phyloP scores from a whole-genome alignment of 2,329 filamentous ascomycete species.

The Aspergillus novoparasiticus region DNA sequence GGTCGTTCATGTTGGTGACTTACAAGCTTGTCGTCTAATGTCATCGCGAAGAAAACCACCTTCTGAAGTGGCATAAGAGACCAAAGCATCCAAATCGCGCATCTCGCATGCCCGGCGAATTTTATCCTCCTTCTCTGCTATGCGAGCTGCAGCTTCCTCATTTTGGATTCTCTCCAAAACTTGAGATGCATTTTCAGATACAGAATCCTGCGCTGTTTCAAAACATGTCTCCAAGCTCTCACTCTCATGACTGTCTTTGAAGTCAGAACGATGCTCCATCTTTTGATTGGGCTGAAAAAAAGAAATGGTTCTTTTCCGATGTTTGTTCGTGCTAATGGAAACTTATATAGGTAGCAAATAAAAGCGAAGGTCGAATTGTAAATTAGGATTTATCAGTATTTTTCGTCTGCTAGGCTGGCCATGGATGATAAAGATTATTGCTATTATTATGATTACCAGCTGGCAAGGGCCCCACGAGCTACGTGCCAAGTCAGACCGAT shows the following conservation, averaged over 20 bases:
- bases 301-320: not conserved
- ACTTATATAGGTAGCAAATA: not conserved
- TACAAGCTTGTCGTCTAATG: conserved; percentile 76
- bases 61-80: conserved; percentile 60
- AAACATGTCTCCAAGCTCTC: not conserved
- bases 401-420: not conserved
- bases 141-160: conserved; percentile 10
- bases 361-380: not conserved
- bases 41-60: conserved; percentile 70
- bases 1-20: conserved; percentile 40
- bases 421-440: not conserved
- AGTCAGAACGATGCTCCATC: conserved; percentile 3
- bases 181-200: conserved; percentile 3
- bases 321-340: not conserved
- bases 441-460: conserved; percentile 4
- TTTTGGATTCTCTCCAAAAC: conserved; percentile 2
- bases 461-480: conserved; percentile 1
- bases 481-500: conserved; percentile 7
- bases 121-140: conserved; percentile 44
- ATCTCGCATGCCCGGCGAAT: conserved; percentile 64
- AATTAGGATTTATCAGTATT: not conserved
- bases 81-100: conserved; percentile 59
- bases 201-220: conserved; percentile 8
- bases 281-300: not conserved
- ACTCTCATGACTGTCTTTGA: not conserved